Evolutionary conservation across 306 rosid genomes (phyloP).

Genomic region (Vigna mungo): DNA sequence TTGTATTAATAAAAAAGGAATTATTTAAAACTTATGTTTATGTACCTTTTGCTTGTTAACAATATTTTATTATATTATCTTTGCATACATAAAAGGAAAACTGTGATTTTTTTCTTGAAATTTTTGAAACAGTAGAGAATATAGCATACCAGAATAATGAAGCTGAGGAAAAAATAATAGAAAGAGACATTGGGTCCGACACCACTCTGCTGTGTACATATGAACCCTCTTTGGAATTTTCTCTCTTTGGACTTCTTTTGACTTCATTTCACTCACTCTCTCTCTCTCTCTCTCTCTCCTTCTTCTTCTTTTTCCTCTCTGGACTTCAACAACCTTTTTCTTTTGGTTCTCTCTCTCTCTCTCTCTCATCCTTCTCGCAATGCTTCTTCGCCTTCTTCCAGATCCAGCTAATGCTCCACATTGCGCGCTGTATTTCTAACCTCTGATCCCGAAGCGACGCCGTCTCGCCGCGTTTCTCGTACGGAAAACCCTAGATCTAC

Average conservation of each 20-base stretch:
- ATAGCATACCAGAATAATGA: background rate
- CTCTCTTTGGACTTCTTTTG: conserved; percentile 66
- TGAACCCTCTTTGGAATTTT: conserved; percentile 53
- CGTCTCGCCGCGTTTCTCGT: background rate
- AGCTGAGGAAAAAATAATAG: conserved; percentile 28
- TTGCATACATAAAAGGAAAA: too few species aligned
- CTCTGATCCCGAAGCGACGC: conserved; percentile 23
- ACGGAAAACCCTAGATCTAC: conserved; percentile 87
- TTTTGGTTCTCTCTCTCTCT: background rate
- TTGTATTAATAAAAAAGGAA: too few species aligned
- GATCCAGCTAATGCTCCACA: conserved; percentile 75
- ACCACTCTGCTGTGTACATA: conserved; percentile 29
- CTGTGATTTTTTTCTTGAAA: too few species aligned
- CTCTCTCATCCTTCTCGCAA: background rate
- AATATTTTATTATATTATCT: too few species aligned
- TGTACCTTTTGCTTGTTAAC: too few species aligned
- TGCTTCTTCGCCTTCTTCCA: conserved; percentile 49
- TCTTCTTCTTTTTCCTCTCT: background rate
- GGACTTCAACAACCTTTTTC: conserved; percentile 13
- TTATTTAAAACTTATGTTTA: too few species aligned
- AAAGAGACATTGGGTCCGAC: conserved; percentile 60
- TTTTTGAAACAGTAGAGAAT: background rate
- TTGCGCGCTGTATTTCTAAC: conserved; percentile 22
- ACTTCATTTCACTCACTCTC: conserved; percentile 48
- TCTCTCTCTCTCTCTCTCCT: background rate